These are phyloP conservation scores for Alternaria sp. DNA, from an alignment of 2,329 filamentous ascomycete genomes.

Conservation along the genomic window DNA sequence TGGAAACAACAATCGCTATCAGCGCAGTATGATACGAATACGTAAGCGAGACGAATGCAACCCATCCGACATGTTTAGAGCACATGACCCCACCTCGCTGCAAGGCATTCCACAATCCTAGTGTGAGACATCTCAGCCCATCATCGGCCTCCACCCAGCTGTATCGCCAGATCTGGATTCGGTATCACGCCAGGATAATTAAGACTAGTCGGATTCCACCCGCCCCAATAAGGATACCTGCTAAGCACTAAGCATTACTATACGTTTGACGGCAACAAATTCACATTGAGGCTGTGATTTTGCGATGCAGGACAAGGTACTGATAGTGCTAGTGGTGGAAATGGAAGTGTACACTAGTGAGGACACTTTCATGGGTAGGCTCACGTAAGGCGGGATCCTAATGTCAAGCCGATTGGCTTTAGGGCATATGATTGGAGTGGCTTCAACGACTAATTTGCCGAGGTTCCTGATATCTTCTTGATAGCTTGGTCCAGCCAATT, in stretches of 20 bases:
- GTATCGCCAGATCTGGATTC: constrained; percentile 10
- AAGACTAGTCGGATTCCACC: constrained; percentile 3
- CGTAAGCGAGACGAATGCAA: not conserved
- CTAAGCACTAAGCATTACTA: constrained; percentile 13
- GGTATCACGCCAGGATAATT: constrained; percentile 1
- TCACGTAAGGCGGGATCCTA: constrained; percentile 12
- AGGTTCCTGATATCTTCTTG: not conserved
- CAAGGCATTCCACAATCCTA: not conserved
- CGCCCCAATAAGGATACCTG: constrained; percentile 7
- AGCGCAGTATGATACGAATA: not conserved
- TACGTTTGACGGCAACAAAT: not conserved
- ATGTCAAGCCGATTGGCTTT: not conserved
- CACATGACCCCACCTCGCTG: constrained; percentile 9
- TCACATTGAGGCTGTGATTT: constrained; percentile 7
- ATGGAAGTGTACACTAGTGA: constrained; percentile 2
- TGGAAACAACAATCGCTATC: not conserved
- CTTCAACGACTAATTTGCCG: not conserved
- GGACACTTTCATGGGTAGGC: constrained; percentile 3
- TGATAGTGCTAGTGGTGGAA: not conserved
- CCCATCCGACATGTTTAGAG: not conserved
- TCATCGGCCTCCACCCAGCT: not conserved
- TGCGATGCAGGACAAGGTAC: not conserved
- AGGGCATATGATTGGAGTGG: not conserved
- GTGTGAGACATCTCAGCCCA: constrained; percentile 3
- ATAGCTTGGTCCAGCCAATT: not conserved